A percentile compares a stretch with the other conserved stretches of the same genome.
phyloP scores from a whole-genome alignment of 2,329 filamentous ascomycete species.

The Epichloe gansuensis region DNA sequence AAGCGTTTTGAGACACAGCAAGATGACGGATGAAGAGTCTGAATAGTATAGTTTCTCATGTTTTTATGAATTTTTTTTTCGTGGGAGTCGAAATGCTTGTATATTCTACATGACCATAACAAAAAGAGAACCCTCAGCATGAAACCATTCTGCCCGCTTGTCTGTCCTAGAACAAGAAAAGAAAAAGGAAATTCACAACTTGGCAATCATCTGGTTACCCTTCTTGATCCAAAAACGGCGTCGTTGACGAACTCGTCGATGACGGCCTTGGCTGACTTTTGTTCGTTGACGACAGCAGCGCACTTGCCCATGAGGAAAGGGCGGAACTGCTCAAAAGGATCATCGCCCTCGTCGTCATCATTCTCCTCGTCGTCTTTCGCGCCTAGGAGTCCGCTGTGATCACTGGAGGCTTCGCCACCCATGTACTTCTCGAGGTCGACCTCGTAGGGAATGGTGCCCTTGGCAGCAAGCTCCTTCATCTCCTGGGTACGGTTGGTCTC shows the following conservation, averaged over 20 bases:
- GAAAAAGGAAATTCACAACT: constrained; percentile 41
- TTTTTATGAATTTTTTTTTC: neutral
- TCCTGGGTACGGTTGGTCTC: constrained; percentile 81
- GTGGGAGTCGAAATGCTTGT: constrained; percentile 5
- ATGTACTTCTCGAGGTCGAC: constrained; percentile 78
- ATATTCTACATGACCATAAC: constrained; percentile 13
- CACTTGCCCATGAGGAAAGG: constrained; percentile 96
- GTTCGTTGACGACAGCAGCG: constrained; percentile 84
- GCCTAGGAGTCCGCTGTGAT: constrained; percentile 36
- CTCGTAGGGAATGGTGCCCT: constrained; percentile 90
- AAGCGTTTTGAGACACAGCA: neutral
- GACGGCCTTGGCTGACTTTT: constrained; percentile 80
- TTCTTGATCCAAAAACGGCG: constrained; percentile 58
- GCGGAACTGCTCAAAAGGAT: constrained; percentile 80
- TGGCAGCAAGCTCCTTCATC: constrained; percentile 81
- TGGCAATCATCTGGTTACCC: constrained; percentile 56
- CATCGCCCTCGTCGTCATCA: constrained; percentile 63
- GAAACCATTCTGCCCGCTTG: neutral
- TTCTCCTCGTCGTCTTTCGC: constrained; percentile 51
- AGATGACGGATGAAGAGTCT: neutral
- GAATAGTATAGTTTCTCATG: neutral
- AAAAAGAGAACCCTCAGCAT: constrained; percentile 6
- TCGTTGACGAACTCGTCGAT: constrained; percentile 89
- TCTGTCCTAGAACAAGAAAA: too few species aligned
- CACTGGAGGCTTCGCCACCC: constrained; percentile 47